Evolutionary conservation across 2,329 filamentous ascomycete genomes (phyloP).

Genomic region (Colletotrichum paranaense): DNA sequence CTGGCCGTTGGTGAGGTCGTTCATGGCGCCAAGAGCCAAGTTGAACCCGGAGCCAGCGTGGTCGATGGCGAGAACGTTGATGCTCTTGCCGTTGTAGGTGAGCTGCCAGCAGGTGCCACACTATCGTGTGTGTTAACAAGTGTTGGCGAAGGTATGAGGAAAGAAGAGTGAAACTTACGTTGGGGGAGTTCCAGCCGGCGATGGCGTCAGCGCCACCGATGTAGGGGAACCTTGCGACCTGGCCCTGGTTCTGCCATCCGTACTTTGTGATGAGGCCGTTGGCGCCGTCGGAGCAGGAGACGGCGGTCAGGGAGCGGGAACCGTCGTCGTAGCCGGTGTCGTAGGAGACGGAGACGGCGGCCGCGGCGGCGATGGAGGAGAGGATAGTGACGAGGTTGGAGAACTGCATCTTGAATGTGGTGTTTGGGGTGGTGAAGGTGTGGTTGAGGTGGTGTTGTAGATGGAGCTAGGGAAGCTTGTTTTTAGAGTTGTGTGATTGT

Average conservation of each 20-base stretch:
- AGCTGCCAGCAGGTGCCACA: constrained; percentile 72
- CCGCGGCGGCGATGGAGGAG: constrained; percentile 48
- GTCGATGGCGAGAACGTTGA: constrained; percentile 69
- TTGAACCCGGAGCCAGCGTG: constrained; percentile 63
- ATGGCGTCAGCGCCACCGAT: constrained; percentile 66
- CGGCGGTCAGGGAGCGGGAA: constrained; percentile 62
- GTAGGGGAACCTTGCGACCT: constrained; percentile 62
- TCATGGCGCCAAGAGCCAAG: constrained; percentile 66
- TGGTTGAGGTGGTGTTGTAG: background rate
- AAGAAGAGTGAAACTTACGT: constrained; percentile 39
- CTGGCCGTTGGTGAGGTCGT: constrained; percentile 64
- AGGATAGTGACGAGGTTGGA: constrained; percentile 52
- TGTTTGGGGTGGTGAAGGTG: constrained; percentile 48
- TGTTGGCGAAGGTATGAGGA: background rate
- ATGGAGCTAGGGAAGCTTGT: background rate
- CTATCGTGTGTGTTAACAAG: constrained; percentile 38
- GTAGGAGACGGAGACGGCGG: constrained; percentile 70
- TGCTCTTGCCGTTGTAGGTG: constrained; percentile 59
- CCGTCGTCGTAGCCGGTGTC: constrained; percentile 77
- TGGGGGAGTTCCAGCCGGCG: constrained; percentile 65
- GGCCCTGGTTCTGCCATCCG: constrained; percentile 66
- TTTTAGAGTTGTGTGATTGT: background rate
- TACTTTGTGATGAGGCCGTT: constrained; percentile 75
- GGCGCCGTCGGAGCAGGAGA: constrained; percentile 75
- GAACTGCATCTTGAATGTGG: constrained; percentile 55